These are phyloP conservation scores for Fusarium falciforme DNA, from an alignment of 2,329 filamentous ascomycete species.

Conservation along the genomic window DNA sequence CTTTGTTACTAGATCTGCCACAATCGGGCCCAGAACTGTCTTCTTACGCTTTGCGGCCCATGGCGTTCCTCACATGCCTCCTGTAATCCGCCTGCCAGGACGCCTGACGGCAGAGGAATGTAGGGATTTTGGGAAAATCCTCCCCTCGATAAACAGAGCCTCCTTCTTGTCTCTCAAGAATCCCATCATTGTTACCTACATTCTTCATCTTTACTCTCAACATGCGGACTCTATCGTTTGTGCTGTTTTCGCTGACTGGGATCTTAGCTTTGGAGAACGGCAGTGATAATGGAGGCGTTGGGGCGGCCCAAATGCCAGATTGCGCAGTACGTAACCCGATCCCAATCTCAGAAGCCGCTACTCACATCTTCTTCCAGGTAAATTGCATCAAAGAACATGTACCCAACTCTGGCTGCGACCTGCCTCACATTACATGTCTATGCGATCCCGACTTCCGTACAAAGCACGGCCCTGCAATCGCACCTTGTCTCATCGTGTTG, in stretches of 20 bases:
- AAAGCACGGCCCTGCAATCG: not conserved
- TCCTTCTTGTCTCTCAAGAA: not conserved
- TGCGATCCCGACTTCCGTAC: not conserved
- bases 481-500: not conserved
- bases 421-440: not conserved
- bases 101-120: not conserved
- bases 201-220: not conserved
- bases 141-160: not conserved
- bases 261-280: not conserved
- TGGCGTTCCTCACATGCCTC: not conserved
- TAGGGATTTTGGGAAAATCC: not conserved
- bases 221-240: not conserved
- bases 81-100: not conserved
- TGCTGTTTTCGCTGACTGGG: not conserved
- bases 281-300: not conserved
- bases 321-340: not conserved
- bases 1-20: not conserved
- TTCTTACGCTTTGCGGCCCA: not conserved
- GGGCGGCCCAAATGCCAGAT: not conserved
- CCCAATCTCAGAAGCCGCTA: not conserved
- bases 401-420: not conserved
- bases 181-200: not conserved
- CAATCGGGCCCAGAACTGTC: not conserved
- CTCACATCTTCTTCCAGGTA: not conserved
- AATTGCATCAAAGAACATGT: not conserved